Conservation (phyloP, 768 basidiomycete genomes). For the Hydnomerulius pinastri region DNA sequence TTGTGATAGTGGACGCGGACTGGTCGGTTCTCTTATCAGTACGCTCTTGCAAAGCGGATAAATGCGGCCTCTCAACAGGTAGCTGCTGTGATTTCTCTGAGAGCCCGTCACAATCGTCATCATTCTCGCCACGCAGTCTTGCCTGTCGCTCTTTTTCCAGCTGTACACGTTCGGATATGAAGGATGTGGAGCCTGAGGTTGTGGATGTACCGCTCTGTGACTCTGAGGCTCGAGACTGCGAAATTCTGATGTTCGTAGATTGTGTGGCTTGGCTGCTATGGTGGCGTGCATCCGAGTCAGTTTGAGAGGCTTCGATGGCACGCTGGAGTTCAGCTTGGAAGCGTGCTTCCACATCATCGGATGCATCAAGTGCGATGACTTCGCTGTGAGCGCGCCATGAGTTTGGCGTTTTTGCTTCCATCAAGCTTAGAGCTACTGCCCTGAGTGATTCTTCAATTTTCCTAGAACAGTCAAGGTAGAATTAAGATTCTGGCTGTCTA, state of each 20-base stretch:
- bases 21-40: slow-evolving; percentile 26
- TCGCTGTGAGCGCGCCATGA: slow-evolving; percentile 32
- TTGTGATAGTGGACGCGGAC: slow-evolving; percentile 25
- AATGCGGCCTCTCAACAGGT: slow-evolving; percentile 56
- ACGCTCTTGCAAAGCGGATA: slow-evolving; percentile 32
- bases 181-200: slow-evolving; percentile 26
- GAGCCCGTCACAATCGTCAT: slow-evolving; percentile 29
- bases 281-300: slow-evolving; percentile 16
- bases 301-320: slow-evolving; percentile 52
- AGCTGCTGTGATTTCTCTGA: slow-evolving; percentile 23
- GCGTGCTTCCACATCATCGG: slow-evolving; percentile 41
- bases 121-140: slow-evolving; percentile 46
- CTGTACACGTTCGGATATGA: slow-evolving; percentile 72
- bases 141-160: slow-evolving; percentile 77
- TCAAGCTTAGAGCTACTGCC: slow-evolving; percentile 53
- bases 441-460: slow-evolving; percentile 30
- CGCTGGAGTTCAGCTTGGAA: slow-evolving; percentile 48
- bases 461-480: too few species aligned
- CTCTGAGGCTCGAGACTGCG: neutral
- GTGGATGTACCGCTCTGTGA: neutral
- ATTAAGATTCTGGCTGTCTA: too few species aligned
- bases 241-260: neutral
- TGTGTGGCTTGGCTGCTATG: neutral
- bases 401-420: slow-evolving; percentile 29
- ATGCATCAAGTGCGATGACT: slow-evolving; percentile 25